Conservation (phyloP, 78 protist species). For the Dictyostelium citrinum region DNA sequence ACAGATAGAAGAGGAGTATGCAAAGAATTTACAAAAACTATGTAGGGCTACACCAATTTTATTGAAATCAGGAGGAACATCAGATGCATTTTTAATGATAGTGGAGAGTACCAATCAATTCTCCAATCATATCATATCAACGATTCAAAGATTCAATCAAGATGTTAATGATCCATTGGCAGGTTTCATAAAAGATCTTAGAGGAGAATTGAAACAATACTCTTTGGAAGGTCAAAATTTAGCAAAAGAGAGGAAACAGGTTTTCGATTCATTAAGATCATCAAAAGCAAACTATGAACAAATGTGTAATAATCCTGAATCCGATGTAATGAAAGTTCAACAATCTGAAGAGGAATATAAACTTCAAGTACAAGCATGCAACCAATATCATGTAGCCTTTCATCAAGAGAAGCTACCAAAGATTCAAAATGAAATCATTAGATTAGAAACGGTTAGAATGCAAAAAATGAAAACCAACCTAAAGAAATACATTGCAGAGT, state of each 20-base stretch:
- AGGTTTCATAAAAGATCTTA: conserved; percentile 29
- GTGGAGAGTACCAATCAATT: conserved; percentile 27
- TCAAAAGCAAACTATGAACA: conserved; percentile 36
- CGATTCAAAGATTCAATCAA: conserved; percentile 7
- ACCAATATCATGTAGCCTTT: neutral
- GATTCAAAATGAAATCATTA: conserved; percentile 36
- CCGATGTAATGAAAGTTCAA: neutral
- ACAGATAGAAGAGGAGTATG: conserved; percentile 68
- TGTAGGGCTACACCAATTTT: conserved; percentile 22
- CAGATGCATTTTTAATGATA: conserved; percentile 28
- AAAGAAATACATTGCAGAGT: neutral
- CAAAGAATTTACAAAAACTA: conserved; percentile 51
- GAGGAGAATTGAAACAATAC: conserved; percentile 26
- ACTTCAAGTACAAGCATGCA: neutral
- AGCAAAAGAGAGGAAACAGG: conserved; percentile 59
- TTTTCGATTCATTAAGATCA: conserved; percentile 2
- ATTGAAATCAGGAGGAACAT: conserved; percentile 3
- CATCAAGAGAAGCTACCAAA: conserved; percentile 59
- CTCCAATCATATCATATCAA: neutral
- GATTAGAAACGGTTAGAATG: conserved; percentile 59
- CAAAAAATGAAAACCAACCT: conserved; percentile 71
- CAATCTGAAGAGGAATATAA: conserved; percentile 40
- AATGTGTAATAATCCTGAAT: neutral
- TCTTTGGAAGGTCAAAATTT: conserved; percentile 40
- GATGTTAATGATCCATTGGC: conserved; percentile 38